Evolutionary conservation across 345 rosid species (phyloP).

Genomic region (Lagerstroemia speciosa): DNA sequence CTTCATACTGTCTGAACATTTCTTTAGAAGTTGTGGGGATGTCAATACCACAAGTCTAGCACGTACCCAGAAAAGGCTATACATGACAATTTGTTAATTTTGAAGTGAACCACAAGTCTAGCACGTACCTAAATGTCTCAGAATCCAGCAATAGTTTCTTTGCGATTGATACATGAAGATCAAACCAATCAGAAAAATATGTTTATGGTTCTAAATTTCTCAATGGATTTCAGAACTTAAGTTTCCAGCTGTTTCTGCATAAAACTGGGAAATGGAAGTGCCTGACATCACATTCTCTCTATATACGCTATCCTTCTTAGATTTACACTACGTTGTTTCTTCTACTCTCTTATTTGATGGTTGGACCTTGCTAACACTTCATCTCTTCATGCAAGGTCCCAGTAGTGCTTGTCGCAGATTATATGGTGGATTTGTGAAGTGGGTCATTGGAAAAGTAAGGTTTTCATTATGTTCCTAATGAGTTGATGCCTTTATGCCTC

Average conservation of each 20-base stretch:
- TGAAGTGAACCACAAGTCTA: background rate
- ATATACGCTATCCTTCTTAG: background rate
- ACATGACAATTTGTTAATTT: no score
- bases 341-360: background rate
- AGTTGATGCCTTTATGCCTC: background rate
- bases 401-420: slow-evolving; percentile 99
- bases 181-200: background rate
- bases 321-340: background rate
- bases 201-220: background rate
- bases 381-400: slow-evolving; percentile 72
- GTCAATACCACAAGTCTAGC: background rate
- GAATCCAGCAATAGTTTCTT: background rate
- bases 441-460: slow-evolving; percentile 85
- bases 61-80: background rate
- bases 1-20: background rate
- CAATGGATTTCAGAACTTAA: background rate
- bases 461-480: slow-evolving; percentile 9
- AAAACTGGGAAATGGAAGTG: background rate
- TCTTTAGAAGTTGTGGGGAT: background rate
- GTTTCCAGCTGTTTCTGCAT: no score
- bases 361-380: background rate
- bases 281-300: background rate
- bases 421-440: slow-evolving; percentile 95
- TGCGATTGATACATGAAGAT: background rate
- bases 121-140: background rate